Evolutionary conservation across 768 basidiomycete genomes (phyloP).

Genomic region (Erythrobasidium yunnanense): DNA sequence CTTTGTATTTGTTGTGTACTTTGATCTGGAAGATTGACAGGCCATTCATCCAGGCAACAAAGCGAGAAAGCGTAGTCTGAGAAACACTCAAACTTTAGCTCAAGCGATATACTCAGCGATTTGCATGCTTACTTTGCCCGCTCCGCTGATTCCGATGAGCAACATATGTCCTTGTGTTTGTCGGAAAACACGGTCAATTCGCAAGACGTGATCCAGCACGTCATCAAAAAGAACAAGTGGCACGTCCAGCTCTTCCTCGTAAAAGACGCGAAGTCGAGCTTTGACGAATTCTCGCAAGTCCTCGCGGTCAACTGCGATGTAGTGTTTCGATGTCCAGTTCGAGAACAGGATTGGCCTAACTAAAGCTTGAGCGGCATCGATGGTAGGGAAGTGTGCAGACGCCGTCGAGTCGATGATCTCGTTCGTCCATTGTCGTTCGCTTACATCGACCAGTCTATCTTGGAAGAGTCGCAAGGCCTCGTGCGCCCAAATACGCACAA

Average conservation of each 20-base stretch:
- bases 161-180: conserved; percentile 94
- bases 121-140: conserved; percentile 72
- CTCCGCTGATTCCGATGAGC: conserved; percentile 93
- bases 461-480: conserved; percentile 95
- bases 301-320: conserved; percentile 89
- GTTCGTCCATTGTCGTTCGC: conserved; percentile 90
- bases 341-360: conserved; percentile 86
- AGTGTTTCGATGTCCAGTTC: conserved; percentile 97
- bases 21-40: conserved; percentile 99
- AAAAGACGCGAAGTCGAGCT: conserved; percentile 91
- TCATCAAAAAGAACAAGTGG: conserved; percentile 97
- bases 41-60: conserved; percentile 99
- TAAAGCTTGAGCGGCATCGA: conserved; percentile 75
- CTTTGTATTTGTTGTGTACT: conserved; percentile 97
- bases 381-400: conserved; percentile 82
- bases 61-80: conserved; percentile 91
- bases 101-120: background rate
- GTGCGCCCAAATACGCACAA: conserved; percentile 95
- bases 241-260: conserved; percentile 96
- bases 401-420: conserved; percentile 75
- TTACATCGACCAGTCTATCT: conserved; percentile 85
- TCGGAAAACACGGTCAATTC: conserved; percentile 97
- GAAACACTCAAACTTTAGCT: no score
- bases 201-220: conserved; percentile 90
- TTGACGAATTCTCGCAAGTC: conserved; percentile 89